Evolutionary conservation across 164 flowering plant genomes (phyloP).

Genomic region (Cinnamomum chago): DNA sequence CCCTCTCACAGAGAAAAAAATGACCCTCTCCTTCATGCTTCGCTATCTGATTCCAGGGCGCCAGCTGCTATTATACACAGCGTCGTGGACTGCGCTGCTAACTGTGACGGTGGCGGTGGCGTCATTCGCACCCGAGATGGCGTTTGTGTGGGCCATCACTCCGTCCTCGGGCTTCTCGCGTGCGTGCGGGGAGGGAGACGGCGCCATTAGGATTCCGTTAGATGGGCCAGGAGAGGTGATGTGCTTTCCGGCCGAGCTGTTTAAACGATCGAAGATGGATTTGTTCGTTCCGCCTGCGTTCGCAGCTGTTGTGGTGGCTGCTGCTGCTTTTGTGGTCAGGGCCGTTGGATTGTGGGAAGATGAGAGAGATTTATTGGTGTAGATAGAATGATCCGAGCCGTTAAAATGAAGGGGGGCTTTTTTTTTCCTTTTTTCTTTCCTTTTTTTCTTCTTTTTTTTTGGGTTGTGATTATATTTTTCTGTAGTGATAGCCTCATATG

Average conservation of each 20-base stretch:
- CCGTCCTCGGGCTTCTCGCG: slow-evolving; percentile 24
- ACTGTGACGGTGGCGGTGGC: slow-evolving; percentile 30
- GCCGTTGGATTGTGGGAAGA: slow-evolving; percentile 46
- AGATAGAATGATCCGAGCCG: no score
- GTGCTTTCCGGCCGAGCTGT: slow-evolving; percentile 48
- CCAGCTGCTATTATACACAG: slow-evolving; percentile 12
- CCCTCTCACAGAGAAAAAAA: not conserved
- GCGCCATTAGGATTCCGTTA: slow-evolving; percentile 39
- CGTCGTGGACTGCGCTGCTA: slow-evolving; percentile 29
- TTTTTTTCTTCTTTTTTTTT: no score
- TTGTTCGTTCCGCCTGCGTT: slow-evolving; percentile 61
- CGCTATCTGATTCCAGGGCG: not conserved
- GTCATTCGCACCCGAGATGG: slow-evolving; percentile 33
- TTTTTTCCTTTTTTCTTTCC: no score
- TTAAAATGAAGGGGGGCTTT: no score
- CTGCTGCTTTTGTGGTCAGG: slow-evolving; percentile 47
- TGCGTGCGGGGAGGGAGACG: slow-evolving; percentile 7
- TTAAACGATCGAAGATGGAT: slow-evolving; percentile 41
- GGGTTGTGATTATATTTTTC: no score
- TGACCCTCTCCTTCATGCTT: not conserved
- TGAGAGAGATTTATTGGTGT: not conserved
- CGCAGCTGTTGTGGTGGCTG: slow-evolving; percentile 54
- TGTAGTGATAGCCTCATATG: no score
- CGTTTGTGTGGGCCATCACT: slow-evolving; percentile 32
- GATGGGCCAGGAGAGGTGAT: slow-evolving; percentile 49